Evolutionary conservation across 495 filamentous ascomycete genomes (phyloP).

Genomic region (Penicillium subrubescens): DNA sequence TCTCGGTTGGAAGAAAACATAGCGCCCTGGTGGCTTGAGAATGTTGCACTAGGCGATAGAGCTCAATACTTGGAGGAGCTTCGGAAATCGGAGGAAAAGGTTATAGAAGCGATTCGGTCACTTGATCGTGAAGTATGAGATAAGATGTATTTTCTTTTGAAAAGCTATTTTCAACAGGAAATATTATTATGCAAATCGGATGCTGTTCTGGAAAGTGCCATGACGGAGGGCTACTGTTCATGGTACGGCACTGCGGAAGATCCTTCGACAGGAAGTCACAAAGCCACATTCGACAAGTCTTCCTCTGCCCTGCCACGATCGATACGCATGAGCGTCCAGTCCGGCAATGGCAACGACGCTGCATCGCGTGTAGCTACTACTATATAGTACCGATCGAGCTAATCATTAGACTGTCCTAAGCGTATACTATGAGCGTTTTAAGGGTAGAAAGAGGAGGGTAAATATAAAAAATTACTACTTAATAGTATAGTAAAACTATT

Average conservation of each 20-base stretch:
- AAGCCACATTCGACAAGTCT: not conserved
- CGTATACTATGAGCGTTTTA: too few relatives aligned
- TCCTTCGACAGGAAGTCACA: slow-evolving; percentile 6
- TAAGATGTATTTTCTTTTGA: too few relatives aligned
- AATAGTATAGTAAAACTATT: too few relatives aligned
- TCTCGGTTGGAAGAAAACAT: not conserved
- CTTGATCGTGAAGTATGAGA: not conserved
- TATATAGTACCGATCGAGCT: too few relatives aligned
- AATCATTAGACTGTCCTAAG: too few relatives aligned
- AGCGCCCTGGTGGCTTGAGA: not conserved
- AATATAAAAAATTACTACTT: too few relatives aligned
- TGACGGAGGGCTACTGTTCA: not conserved
- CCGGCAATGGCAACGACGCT: not conserved
- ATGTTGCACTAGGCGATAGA: not conserved
- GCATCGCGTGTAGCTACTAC: too few relatives aligned
- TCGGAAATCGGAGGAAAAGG: not conserved
- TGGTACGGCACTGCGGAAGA: not conserved
- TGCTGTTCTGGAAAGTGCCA: too few relatives aligned
- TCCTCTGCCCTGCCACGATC: slow-evolving; percentile 1
- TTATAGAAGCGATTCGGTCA: not conserved
- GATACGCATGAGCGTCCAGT: slow-evolving; percentile 1
- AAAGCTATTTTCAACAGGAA: too few relatives aligned
- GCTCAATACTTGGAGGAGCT: not conserved
- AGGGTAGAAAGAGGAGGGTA: too few relatives aligned
- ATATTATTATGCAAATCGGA: too few relatives aligned